These are phyloP conservation scores for Withania somnifera DNA, from an alignment of 305 asterid genomes.

Conservation along the genomic window DNA sequence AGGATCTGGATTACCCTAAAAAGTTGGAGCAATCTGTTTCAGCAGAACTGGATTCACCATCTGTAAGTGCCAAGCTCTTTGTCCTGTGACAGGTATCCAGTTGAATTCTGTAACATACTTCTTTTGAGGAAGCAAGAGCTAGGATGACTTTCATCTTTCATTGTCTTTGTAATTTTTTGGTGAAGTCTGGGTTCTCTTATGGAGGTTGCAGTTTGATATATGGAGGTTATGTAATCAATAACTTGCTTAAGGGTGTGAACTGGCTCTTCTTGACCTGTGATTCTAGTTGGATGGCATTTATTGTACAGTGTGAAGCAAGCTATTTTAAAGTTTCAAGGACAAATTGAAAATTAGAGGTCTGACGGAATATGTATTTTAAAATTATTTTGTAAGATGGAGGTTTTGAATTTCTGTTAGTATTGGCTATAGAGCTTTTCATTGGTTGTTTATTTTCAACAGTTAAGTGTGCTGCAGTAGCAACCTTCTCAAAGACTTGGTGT, in stretches of 20 bases:
- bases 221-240: not conserved
- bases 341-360: not conserved
- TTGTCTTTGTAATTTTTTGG: not conserved
- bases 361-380: not conserved
- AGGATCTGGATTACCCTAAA: constrained; percentile 81
- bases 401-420: not conserved
- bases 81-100: not conserved
- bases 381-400: not conserved
- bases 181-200: not conserved
- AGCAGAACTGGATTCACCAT: constrained; percentile 35
- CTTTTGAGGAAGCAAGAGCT: not conserved
- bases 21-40: constrained; percentile 61
- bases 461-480: not conserved
- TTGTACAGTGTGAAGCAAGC: not conserved
- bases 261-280: not conserved
- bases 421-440: not conserved
- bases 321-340: not conserved
- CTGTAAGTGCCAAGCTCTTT: constrained; percentile 39
- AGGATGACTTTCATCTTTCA: not conserved
- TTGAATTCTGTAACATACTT: not conserved
- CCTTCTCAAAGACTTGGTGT: not conserved
- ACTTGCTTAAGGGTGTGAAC: not conserved
- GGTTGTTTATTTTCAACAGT: not conserved
- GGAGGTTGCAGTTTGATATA: not conserved
- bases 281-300: not conserved